Base-by-base conservation (phyloP, 2,329 filamentous ascomycete species). In the Metarhizium album region DNA sequence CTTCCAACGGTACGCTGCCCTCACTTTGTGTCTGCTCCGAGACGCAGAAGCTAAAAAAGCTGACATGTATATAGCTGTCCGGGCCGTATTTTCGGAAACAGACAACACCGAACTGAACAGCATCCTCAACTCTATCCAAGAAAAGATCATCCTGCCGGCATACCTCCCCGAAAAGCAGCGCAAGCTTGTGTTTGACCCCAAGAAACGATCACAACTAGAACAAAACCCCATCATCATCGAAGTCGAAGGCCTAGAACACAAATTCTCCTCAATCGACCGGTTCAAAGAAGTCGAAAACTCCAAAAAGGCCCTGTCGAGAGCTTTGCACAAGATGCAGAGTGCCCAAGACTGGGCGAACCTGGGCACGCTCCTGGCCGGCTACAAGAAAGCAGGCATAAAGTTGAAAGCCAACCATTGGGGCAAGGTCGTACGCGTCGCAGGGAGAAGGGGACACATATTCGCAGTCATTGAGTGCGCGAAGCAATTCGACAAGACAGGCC, bases 131-230 rank as follows among this genome's bases (percentile, higher is more conserved):
- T 64, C 59, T 22, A 73, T 85, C 60, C 79, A 82, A 55, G 66
- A 73, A 45, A 76, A 76, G 57, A 73, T 83, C 63, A 76, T 86
- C 62, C 66, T 86, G 42, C 82, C 82, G n/a, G 66, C 73, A 31
- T 77, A 81, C 61, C 76, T 87, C 27, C 70, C 74, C 22, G 52
- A 62, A 27, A 64, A 67, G 47, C 76, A 84, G 66, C 75, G 71
- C 58, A 70, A 74, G 57, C 70, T 76, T 53, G 65, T 86, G 57
- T 75, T 73, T 66, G 67, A 70, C 52, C 55, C 61, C 14, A 72
- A 70, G 54, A 69, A 73, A 63, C 67, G 70, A 55, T 66, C 72
- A 55, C 64, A 64, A 52, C 73, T 85, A 40, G 66, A 74, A 53
- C 65, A 69, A 35, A 78, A 82, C 60, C 77, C 79, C 37, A 70